Percentiles rank a stretch among this genome's conserved stretches.
Conservation (phyloP, 345 rosid genomes). For the Aethionema arabicum region DNA sequence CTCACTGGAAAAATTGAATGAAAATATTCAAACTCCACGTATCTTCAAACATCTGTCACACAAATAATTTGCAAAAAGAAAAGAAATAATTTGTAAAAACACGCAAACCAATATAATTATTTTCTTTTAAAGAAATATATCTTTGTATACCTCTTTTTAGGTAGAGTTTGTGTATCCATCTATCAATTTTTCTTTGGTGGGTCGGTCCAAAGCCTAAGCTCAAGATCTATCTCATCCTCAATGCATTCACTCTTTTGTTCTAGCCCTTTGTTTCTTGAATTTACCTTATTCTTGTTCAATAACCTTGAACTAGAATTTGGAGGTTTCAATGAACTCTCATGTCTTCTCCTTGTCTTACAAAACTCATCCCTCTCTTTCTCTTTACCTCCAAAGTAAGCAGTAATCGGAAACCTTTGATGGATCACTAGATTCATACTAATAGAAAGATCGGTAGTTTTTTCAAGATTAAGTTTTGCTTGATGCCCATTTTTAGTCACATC, state of each 20-base stretch:
- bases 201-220: slow-evolving; percentile 74
- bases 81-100: slow-evolving; percentile 1
- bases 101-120: slow-evolving; percentile 11
- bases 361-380: slow-evolving; percentile 34
- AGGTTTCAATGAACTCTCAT: slow-evolving; percentile 43
- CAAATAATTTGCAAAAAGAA: background rate
- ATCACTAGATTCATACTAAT: slow-evolving; percentile 66
- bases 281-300: slow-evolving; percentile 38
- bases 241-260: slow-evolving; percentile 42
- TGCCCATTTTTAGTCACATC: slow-evolving; percentile 35
- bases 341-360: slow-evolving; percentile 56
- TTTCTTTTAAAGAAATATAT: slow-evolving; percentile 13
- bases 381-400: slow-evolving; percentile 26
- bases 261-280: slow-evolving; percentile 35
- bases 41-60: too few relatives aligned
- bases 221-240: slow-evolving; percentile 90
- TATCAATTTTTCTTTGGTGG: slow-evolving; percentile 57
- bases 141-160: slow-evolving; percentile 16
- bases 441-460: slow-evolving; percentile 44
- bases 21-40: too few relatives aligned
- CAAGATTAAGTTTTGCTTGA: slow-evolving; percentile 41
- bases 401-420: slow-evolving; percentile 45
- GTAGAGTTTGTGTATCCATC: slow-evolving; percentile 27
- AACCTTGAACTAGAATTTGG: slow-evolving; percentile 46
- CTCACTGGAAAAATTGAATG: too few relatives aligned